A percentile compares a stretch with the other conserved stretches of the same genome.
These are phyloP conservation scores for Fusarium clavum DNA, from an alignment of 2,329 filamentous ascomycete species.

Conservation along the genomic window DNA sequence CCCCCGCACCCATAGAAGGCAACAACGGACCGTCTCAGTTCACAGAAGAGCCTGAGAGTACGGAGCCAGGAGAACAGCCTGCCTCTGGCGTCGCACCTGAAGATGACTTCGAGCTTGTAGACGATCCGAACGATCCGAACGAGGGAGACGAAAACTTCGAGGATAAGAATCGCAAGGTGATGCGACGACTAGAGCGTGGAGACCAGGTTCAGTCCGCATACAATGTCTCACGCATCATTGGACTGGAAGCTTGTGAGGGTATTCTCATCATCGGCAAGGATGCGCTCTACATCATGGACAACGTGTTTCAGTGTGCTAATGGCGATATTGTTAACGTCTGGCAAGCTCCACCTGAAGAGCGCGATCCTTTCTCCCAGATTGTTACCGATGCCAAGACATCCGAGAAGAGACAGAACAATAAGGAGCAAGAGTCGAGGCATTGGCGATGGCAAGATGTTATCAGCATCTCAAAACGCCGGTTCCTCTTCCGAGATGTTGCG, in stretches of 20 bases:
- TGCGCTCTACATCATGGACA: conserved; percentile 92
- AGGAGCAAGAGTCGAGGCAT: conserved; percentile 84
- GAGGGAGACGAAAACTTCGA: conserved; percentile 84
- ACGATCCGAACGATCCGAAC: conserved; percentile 87
- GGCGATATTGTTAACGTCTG: conserved; percentile 97
- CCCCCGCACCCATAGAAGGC: conserved; percentile 39
- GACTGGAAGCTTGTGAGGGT: conserved; percentile 92
- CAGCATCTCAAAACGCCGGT: conserved; percentile 94
- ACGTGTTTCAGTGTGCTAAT: conserved; percentile 93
- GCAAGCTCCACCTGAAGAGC: conserved; percentile 91
- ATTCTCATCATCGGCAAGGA: conserved; percentile 93
- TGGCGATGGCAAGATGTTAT: conserved; percentile 97
- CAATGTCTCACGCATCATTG: conserved; percentile 94
- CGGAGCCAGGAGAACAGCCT: conserved; percentile 33
- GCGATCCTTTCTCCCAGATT: conserved; percentile 94
- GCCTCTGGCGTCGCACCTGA: conserved; percentile 63
- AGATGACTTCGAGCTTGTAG: conserved; percentile 95
- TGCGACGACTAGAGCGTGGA: conserved; percentile 89
- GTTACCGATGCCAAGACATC: conserved; percentile 75
- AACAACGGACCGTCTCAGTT: conserved; percentile 34
- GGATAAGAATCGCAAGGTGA: conserved; percentile 98
- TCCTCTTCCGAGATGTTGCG: conserved; percentile 93
- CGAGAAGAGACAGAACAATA: conserved; percentile 68
- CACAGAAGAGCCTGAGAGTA: conserved; percentile 42
- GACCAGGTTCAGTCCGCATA: conserved; percentile 94